Conservation (phyloP, 1,284 basidiomycete genomes). For the Chalciporus sp. region DNA sequence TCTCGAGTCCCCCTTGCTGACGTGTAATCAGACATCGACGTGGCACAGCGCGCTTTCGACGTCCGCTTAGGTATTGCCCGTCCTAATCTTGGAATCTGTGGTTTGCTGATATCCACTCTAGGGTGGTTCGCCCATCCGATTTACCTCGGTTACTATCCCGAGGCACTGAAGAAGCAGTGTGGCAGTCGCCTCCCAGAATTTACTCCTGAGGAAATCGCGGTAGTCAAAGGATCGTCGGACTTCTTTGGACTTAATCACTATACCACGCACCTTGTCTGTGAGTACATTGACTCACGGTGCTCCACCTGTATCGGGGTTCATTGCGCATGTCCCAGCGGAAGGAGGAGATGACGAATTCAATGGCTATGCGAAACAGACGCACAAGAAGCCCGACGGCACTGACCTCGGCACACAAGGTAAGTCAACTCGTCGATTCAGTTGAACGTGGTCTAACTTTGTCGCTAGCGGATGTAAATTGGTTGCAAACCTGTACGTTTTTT, state of each 20-base stretch:
- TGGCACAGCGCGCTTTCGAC: conserved; percentile 1
- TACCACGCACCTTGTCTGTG: conserved; percentile 50
- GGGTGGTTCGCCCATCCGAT: conserved; percentile 24
- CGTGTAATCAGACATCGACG: not conserved
- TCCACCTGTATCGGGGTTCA: conserved; percentile 7
- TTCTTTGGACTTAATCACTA: conserved; percentile 54
- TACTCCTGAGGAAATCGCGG: conserved; percentile 46
- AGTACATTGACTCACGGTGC: conserved; percentile 24
- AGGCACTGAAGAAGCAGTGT: conserved; percentile 43
- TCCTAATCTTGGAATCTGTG: not conserved
- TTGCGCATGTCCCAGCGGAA: conserved; percentile 29
- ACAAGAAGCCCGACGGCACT: conserved; percentile 46
- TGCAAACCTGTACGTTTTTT: conserved; percentile 6
- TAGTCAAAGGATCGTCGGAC: conserved; percentile 53
- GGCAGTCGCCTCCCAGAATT: conserved; percentile 52
- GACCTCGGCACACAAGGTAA: conserved; percentile 40
- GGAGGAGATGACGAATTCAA: conserved; percentile 45
- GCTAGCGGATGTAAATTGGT: conserved; percentile 9
- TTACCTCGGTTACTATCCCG: conserved; percentile 46
- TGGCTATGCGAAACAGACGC: conserved; percentile 44
- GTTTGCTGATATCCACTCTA: not conserved
- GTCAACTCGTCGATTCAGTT: not conserved
- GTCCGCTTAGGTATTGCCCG: conserved; percentile 2
- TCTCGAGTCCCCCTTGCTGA: not conserved
- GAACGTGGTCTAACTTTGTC: not conserved